Conservation (phyloP, 2,329 filamentous ascomycete genomes). For the Fusarium sp. region DNA sequence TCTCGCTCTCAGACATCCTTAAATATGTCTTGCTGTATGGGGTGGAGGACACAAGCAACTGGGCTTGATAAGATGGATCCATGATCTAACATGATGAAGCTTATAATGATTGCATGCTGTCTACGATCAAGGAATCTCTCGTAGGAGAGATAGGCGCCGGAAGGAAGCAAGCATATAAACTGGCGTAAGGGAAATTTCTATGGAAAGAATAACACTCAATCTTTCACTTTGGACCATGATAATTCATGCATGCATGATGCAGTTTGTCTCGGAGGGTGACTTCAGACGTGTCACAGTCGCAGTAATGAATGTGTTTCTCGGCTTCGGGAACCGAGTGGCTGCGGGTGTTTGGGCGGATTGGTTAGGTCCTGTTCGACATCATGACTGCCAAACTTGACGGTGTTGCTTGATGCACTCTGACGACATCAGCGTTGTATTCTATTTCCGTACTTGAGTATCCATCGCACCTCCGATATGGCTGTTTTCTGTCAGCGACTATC, state of each 20-base stretch:
- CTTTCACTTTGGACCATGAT: conserved; percentile 40
- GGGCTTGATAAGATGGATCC: conserved; percentile 27
- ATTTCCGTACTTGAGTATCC: conserved; percentile 11
- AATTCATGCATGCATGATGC: conserved; percentile 19
- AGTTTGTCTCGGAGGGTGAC: conserved; percentile 29
- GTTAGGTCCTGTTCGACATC: conserved; percentile 37
- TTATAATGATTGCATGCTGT: conserved; percentile 45
- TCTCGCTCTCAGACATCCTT: conserved; percentile 95
- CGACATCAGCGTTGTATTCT: conserved; percentile 25
- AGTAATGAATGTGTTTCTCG: conserved; percentile 28
- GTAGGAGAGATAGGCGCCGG: conserved; percentile 14
- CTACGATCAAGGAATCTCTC: conserved; percentile 26
- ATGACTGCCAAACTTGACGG: conserved; percentile 28
- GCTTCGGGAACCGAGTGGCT: conserved; percentile 34
- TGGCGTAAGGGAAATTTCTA: conserved; percentile 43
- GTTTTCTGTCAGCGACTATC: conserved; percentile 1
- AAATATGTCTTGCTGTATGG: conserved; percentile 91
- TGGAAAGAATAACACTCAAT: conserved; percentile 43
- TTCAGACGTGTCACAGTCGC: conserved; percentile 26
- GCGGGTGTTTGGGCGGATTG: conserved; percentile 18
- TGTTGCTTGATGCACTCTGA: conserved; percentile 36
- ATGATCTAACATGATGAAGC: conserved; percentile 26
- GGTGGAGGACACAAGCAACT: conserved; percentile 65
- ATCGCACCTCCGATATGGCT: conserved; percentile 15
- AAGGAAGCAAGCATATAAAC: conserved; percentile 44